Percentiles rank a stretch among this genome's conserved stretches.
phyloP scores from a whole-genome alignment of 768 basidiomycete genomes.

The Mycena leptocephala region DNA sequence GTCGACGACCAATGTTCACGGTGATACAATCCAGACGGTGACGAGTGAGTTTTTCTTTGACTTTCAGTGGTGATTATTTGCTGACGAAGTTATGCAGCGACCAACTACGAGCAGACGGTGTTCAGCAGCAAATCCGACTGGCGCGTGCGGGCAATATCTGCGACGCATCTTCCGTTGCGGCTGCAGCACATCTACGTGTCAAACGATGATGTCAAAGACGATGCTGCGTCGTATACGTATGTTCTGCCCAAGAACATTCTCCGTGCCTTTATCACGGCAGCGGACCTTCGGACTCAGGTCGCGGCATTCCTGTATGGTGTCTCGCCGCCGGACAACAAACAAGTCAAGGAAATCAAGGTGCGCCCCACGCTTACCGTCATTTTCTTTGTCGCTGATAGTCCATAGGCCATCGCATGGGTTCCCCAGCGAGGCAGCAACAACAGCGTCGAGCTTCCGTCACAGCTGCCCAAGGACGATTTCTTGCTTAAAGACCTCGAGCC shows the following conservation, averaged over 20 bases:
- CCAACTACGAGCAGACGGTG: conserved; percentile 98
- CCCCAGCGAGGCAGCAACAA: conserved; percentile 98
- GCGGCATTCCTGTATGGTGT: conserved; percentile 95
- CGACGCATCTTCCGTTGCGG: conserved; percentile 95
- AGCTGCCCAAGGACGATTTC: conserved; percentile 95
- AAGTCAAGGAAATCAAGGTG: conserved; percentile 98
- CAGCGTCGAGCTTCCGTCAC: conserved; percentile 90
- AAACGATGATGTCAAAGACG: conserved; percentile 99
- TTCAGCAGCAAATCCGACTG: conserved; percentile 99
- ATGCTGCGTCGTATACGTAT: conserved; percentile 94
- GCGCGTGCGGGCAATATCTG: conserved; percentile 98
- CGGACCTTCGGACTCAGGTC: conserved; percentile 96
- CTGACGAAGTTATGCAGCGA: conserved; percentile 64
- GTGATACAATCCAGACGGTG: conserved; percentile 95
- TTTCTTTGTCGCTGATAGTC: conserved; percentile 11
- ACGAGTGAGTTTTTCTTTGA: conserved; percentile 75
- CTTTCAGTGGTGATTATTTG: conserved; percentile 5
- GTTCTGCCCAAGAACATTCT: conserved; percentile 98
- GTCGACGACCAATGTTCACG: conserved; percentile 98
- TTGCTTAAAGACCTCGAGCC: conserved; percentile 96
- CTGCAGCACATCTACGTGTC: conserved; percentile 99
- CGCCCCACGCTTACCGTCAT: not conserved
- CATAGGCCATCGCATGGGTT: conserved; percentile 91
- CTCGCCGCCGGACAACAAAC: conserved; percentile 96
- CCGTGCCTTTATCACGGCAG: conserved; percentile 92